A percentile compares a stretch with the other conserved stretches of the same genome.
Evolutionary conservation across 2,329 filamentous ascomycete species (phyloP).

Genomic region (Pseudopithomyces maydicus): DNA sequence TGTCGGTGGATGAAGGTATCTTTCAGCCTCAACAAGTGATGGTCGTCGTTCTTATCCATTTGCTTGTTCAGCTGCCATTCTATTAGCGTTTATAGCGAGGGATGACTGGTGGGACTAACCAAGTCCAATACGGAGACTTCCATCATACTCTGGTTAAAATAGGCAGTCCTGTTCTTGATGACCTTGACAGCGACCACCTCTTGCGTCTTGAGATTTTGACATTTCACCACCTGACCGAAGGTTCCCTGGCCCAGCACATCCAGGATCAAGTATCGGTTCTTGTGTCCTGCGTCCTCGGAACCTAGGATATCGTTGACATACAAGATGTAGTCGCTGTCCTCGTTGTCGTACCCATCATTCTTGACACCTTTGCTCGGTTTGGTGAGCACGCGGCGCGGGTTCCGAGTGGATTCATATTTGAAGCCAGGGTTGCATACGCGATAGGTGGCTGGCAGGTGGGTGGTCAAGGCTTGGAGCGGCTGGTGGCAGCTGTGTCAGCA

Average conservation of each 20-base stretch:
- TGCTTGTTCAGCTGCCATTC: conserved; percentile 87
- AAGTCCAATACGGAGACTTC: conserved; percentile 96
- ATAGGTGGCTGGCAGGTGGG: conserved; percentile 91
- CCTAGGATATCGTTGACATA: conserved; percentile 99
- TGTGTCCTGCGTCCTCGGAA: conserved; percentile 97
- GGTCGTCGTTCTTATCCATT: conserved; percentile 98
- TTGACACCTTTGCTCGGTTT: conserved; percentile 98
- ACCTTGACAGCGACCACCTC: conserved; percentile 99
- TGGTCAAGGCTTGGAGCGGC: conserved; percentile 94
- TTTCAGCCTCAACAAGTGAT: conserved; percentile 90
- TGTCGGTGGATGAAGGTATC: conserved; percentile 98
- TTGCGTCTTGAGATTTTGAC: conserved; percentile 96
- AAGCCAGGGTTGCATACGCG: conserved; percentile 97
- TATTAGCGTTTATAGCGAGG: conserved; percentile 22
- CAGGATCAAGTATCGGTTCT: conserved; percentile 97
- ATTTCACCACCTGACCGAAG: conserved; percentile 98
- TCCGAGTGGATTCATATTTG: conserved; percentile 98
- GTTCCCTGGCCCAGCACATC: conserved; percentile 97
- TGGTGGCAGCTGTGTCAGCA: conserved; percentile 47
- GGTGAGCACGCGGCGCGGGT: conserved; percentile 91
- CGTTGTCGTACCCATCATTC: conserved; percentile 98
- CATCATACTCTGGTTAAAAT: conserved; percentile 99
- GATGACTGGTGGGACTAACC: conserved; percentile 57
- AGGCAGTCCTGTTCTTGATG: conserved; percentile 97
- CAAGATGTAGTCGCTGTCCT: conserved; percentile 98